A percentile compares a stretch with the other conserved stretches of the same genome.
Evolutionary conservation across 1,284 basidiomycete genomes (phyloP).

Genomic region (Microbotryum violaceum): DNA sequence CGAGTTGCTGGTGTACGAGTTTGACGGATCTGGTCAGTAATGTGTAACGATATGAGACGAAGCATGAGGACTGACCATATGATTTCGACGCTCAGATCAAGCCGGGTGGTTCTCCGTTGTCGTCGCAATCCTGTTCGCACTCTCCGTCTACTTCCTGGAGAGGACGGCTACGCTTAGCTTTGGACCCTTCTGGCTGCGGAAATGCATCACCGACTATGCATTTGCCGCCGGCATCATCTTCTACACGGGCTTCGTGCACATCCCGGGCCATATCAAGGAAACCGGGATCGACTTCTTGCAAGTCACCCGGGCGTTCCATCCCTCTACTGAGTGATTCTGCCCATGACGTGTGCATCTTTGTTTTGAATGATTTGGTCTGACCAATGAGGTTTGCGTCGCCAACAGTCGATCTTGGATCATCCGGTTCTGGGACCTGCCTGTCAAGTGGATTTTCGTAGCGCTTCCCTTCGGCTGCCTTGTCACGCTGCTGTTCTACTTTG

Average conservation of each 20-base stretch:
- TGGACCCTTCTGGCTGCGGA: slow-evolving; percentile 41
- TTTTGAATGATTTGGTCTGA: background rate
- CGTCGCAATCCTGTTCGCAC: slow-evolving; percentile 44
- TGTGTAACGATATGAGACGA: background rate
- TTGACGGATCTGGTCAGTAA: slow-evolving; percentile 10
- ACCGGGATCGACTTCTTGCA: slow-evolving; percentile 29
- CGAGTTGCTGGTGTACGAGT: slow-evolving; percentile 39
- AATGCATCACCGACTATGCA: slow-evolving; percentile 40
- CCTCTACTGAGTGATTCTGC: slow-evolving; percentile 24
- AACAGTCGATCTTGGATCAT: slow-evolving; percentile 61
- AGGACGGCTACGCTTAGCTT: slow-evolving; percentile 27
- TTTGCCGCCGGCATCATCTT: slow-evolving; percentile 43
- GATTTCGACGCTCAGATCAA: slow-evolving; percentile 22
- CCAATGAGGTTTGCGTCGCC: background rate
- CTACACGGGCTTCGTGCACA: slow-evolving; percentile 36
- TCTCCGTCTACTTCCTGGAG: slow-evolving; percentile 42
- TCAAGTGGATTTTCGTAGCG: slow-evolving; percentile 80
- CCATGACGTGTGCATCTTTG: too few species aligned
- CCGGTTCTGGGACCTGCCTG: slow-evolving; percentile 80
- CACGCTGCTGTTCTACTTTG: slow-evolving; percentile 47
- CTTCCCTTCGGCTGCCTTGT: slow-evolving; percentile 47
- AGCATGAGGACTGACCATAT: slow-evolving; percentile 3
- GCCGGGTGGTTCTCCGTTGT: slow-evolving; percentile 45
- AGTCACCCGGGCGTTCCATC: slow-evolving; percentile 30
- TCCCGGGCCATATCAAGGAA: slow-evolving; percentile 34